These are phyloP conservation scores for Curvularia hawaiiensis DNA, from an alignment of 2,329 filamentous ascomycete genomes.

Conservation along the genomic window DNA sequence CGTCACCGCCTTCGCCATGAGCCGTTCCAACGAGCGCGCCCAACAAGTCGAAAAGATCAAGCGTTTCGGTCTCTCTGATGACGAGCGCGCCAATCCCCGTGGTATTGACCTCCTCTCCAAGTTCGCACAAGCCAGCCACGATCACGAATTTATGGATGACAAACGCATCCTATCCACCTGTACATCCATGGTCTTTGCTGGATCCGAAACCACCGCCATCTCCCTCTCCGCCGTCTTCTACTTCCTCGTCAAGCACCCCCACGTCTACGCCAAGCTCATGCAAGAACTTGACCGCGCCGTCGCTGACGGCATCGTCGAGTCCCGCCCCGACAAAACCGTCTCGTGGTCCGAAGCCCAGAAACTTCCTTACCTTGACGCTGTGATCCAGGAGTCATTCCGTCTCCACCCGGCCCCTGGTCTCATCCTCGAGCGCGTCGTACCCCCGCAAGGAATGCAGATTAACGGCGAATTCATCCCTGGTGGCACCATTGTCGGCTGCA, in stretches of 20 bases:
- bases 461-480: conserved; percentile 66
- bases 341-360: conserved; percentile 72
- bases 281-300: conserved; percentile 67
- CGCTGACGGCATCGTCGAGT: conserved; percentile 53
- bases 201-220: conserved; percentile 81
- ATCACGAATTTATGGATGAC: conserved; percentile 74
- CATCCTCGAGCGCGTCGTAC: conserved; percentile 75
- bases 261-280: conserved; percentile 60
- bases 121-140: conserved; percentile 70
- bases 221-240: conserved; percentile 75
- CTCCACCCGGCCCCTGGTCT: conserved; percentile 76
- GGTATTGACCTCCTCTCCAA: conserved; percentile 70
- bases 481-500: conserved; percentile 76
- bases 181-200: conserved; percentile 73
- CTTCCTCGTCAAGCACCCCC: conserved; percentile 69
- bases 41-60: conserved; percentile 57
- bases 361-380: conserved; percentile 77
- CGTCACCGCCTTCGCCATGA: conserved; percentile 72
- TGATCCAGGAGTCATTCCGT: conserved; percentile 78
- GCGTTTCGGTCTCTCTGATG: conserved; percentile 46
- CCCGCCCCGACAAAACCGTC: conserved; percentile 61
- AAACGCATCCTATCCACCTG: conserved; percentile 72
- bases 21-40: conserved; percentile 69
- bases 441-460: conserved; percentile 66
- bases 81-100: conserved; percentile 35